These are phyloP conservation scores for Corallochytrium limacisporum DNA, from an alignment of 78 protist genomes.

Conservation along the genomic window DNA sequence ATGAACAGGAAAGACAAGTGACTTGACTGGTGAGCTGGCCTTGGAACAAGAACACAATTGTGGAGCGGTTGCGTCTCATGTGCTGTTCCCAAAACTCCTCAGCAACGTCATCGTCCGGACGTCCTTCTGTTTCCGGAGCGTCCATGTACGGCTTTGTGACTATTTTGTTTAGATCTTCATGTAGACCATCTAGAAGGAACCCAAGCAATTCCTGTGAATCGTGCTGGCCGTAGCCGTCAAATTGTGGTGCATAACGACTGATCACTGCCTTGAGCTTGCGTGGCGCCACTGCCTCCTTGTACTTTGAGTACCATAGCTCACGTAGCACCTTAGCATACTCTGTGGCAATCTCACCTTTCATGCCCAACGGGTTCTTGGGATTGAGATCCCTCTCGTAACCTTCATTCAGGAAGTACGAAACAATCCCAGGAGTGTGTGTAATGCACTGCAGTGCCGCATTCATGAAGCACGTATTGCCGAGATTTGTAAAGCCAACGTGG, in stretches of 20 bases:
- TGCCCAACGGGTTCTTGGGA: conserved; percentile 52
- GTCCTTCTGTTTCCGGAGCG: neutral
- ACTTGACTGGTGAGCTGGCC: conserved; percentile 35
- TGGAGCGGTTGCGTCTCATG: conserved; percentile 49
- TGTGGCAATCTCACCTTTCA: conserved; percentile 43
- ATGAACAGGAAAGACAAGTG: neutral
- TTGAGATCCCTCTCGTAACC: conserved; percentile 33
- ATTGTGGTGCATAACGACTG: conserved; percentile 47
- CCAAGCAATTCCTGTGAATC: conserved; percentile 58
- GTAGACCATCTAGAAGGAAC: conserved; percentile 64
- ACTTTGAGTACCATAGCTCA: conserved; percentile 34
- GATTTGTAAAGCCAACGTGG: no score
- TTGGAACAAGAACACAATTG: conserved; percentile 67
- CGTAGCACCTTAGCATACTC: conserved; percentile 32
- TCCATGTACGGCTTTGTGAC: conserved; percentile 44
- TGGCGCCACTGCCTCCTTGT: conserved; percentile 20
- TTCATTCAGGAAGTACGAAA: conserved; percentile 23
- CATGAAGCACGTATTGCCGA: conserved; percentile 87
- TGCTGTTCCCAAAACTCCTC: conserved; percentile 62
- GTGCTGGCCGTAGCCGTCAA: conserved; percentile 63
- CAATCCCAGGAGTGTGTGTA: conserved; percentile 13
- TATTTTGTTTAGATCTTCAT: conserved; percentile 80
- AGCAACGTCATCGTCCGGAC: conserved; percentile 37
- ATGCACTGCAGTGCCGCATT: conserved; percentile 66
- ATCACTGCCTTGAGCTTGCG: conserved; percentile 22